A percentile compares a stretch with the other conserved stretches of the same genome.
Conservation (phyloP, 352 stramenopile species). For the Phytophthora cactorum region DNA sequence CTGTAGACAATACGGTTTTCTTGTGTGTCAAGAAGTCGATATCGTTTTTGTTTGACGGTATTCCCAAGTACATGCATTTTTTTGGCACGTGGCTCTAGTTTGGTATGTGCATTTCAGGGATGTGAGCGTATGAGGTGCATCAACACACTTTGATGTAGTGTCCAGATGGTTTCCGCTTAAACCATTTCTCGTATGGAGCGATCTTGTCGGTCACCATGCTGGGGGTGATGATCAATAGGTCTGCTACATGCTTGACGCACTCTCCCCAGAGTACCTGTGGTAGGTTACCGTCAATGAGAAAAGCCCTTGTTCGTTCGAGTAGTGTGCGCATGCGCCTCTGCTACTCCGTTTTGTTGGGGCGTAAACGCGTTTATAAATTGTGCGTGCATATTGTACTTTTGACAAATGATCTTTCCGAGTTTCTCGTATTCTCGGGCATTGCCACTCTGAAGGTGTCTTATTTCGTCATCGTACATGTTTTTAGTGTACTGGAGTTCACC, state of each 20-base stretch:
- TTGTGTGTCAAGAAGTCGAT: too few relatives aligned
- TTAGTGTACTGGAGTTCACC: background rate
- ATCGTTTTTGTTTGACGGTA: too few relatives aligned
- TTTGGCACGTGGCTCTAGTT: too few relatives aligned
- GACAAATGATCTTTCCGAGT: background rate
- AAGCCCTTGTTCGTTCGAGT: background rate
- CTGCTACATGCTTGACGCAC: background rate
- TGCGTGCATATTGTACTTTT: background rate
- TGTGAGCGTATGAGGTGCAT: background rate
- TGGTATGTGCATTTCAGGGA: too few relatives aligned
- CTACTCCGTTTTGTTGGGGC: background rate
- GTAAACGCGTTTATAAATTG: background rate
- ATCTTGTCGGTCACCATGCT: background rate
- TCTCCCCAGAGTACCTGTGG: background rate
- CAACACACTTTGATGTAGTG: slow-evolving; percentile 8
- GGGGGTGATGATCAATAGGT: background rate
- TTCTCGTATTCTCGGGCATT: background rate
- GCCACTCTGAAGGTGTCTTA: background rate
- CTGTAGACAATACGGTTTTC: too few relatives aligned
- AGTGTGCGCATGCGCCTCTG: background rate
- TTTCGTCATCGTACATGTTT: background rate
- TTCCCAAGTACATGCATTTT: too few relatives aligned
- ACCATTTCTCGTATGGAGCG: slow-evolving; percentile 3
- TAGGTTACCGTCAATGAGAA: background rate
- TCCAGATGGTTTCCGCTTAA: background rate